Evolutionary conservation across 441 rosid genomes (phyloP), one percentile per base, ranked within the genome.

Genomic region (Omphalea diandra): DNA sequence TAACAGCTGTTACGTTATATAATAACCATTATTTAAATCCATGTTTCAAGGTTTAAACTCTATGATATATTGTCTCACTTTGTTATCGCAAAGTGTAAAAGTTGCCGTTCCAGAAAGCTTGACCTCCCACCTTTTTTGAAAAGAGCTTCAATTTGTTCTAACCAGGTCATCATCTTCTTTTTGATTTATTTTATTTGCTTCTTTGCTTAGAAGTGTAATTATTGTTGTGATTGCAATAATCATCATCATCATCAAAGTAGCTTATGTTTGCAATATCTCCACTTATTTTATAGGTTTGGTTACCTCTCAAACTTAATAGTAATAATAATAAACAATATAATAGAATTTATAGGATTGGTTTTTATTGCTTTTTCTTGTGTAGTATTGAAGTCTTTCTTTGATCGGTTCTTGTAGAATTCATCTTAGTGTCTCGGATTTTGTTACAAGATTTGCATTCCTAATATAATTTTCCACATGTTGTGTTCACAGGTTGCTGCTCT

Each of bases 401-500:
- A 9, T 17, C 15, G 0, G 15, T 4, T n/a, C n/a, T 40, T 40
- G 43, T 40, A 40, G 43, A 7, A 40, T 40, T 40, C 14, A 40
- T n/a, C n/a, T n/a, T n/a, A n/a, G n/a, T n/a, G n/a, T n/a, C 5
- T 35, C 32, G 26, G 14, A 50, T 15, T 20, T 14, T 49, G 7
- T 54, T 35, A n/a, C 20, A 29, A 15, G 20, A 65, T 10, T 65
- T 53, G 32, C 20, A 11, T 66, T n/a, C 33, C 8, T 36, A 15
- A 32, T 56, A 18, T 22, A 44, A 11, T 44, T 12, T 70, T 44
- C 67, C 47, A 22, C 50, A n/a, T n/a, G n/a, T n/a, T n/a, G 53
- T 62, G 33, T 77, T 71, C 54, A 38, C 84, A 94, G 98, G 98
- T 94, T 57, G 98, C 95, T 73, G 97, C 98, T 44, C 97, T 94